Evolutionary conservation across 169 alveolate genomes (phyloP), one percentile per base, ranked within the genome.

Genomic region (Plasmodium yoelii): DNA sequence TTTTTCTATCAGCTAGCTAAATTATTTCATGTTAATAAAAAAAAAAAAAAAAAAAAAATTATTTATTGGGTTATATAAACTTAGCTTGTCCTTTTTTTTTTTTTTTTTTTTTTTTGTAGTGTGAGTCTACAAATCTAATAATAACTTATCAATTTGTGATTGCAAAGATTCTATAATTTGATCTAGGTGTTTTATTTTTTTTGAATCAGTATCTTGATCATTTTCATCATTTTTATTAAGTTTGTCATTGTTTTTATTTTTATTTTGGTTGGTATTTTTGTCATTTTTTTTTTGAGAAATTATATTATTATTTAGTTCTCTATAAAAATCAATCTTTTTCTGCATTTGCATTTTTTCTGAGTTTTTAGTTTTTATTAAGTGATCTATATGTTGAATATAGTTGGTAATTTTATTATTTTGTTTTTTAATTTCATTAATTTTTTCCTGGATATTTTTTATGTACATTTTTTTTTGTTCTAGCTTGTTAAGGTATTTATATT

Each of bases 121-220:
- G 3, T 69, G n/a, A 28, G 9, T 9, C 39, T 71, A 80, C 4
- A 82, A 18, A 28, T 60, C 65, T 47, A 18, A 13, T 55, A 82
- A 12, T 24, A 82, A 18, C n/a, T 26, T 44, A 44, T 82, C 69
- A 8, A 82, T 64, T 49, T 82, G 90, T 12, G n/a, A 8, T 22
- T 82, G 84, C 24, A 82, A 47, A 12, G 55, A 12, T 18, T 6
- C 28, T 68, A 82, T 82, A 9, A 72, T 82, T 49, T 82, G 73
- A 46, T 82, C 82, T 26, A 82, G 19, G 15, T 70, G 56, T 51
- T 67, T 55, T 28, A 82, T 82, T 71, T 82, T 82, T 53, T 60
- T 67, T 9, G 51, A 15, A 42, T 82, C 90, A 44, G 39, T 59
- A 7, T 34, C 72, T n/a, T 49, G 49, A 1, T 64, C 61, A 9